Evolutionary conservation across 1,284 basidiomycete species (phyloP).

Genomic region (Irpex lacteus): DNA sequence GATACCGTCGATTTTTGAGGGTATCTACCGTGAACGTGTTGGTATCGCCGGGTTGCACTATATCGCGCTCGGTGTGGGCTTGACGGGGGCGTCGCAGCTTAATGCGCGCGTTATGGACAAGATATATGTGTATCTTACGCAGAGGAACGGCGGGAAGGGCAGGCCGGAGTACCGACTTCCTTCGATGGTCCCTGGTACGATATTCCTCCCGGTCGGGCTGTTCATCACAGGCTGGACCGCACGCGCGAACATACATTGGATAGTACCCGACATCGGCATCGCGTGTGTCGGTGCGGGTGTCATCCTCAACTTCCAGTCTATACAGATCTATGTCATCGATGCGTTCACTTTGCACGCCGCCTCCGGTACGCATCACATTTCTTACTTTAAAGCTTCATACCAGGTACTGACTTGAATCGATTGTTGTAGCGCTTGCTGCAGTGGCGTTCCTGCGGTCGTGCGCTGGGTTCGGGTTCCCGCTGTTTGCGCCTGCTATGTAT

Average conservation of each 20-base stretch:
- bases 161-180: constrained; percentile 51
- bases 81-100: constrained; percentile 50
- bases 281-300: constrained; percentile 50
- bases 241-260: constrained; percentile 56
- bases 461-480: constrained; percentile 64
- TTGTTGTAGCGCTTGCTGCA: constrained; percentile 51
- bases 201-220: constrained; percentile 56
- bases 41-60: constrained; percentile 64
- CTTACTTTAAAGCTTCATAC: neutral
- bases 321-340: constrained; percentile 66
- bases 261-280: constrained; percentile 64
- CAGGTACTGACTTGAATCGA: neutral
- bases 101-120: constrained; percentile 57
- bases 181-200: constrained; percentile 56
- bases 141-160: constrained; percentile 49
- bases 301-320: constrained; percentile 55
- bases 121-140: constrained; percentile 50
- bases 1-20: constrained; percentile 59
- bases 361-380: constrained; percentile 36
- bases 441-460: constrained; percentile 55
- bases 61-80: constrained; percentile 59
- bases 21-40: constrained; percentile 44
- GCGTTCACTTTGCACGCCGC: constrained; percentile 66
- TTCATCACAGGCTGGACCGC: constrained; percentile 69
- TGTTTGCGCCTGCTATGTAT: constrained; percentile 69